Conservation (phyloP, 345 rosid species). For the Zanthoxylum bungeanum region DNA sequence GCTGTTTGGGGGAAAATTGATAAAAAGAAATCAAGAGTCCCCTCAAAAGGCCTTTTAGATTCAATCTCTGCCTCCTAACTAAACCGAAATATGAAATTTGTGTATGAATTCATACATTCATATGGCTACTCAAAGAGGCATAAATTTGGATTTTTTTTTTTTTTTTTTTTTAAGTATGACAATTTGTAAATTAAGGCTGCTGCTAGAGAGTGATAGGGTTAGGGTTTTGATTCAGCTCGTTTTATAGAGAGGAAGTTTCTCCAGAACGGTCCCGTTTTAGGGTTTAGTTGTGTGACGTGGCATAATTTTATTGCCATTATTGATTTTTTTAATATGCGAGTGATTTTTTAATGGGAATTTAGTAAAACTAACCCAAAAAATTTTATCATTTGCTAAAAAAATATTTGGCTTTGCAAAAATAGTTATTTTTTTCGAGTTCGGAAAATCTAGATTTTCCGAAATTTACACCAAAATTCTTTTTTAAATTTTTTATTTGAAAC, state of each 20-base stretch:
- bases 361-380: too few relatives aligned
- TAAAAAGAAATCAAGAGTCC: constrained; percentile 6
- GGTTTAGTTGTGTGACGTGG: background rate
- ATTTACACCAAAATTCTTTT: too few relatives aligned
- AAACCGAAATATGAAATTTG: constrained; percentile 22
- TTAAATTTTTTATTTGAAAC: too few relatives aligned
- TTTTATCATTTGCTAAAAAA: too few relatives aligned
- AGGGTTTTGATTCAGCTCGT: background rate
- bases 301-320: background rate
- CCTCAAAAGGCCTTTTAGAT: constrained; percentile 25
- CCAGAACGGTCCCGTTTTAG: background rate
- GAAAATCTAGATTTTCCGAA: too few relatives aligned
- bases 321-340: too few relatives aligned
- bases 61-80: constrained; percentile 35
- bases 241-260: background rate
- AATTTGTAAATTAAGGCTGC: too few relatives aligned
- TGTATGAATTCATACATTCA: constrained; percentile 17
- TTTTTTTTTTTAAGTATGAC: too few relatives aligned
- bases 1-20: constrained; percentile 28
- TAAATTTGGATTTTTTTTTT: background rate
- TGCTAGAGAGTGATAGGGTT: background rate
- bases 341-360: too few relatives aligned
- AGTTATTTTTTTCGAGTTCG: too few relatives aligned
- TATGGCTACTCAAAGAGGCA: constrained; percentile 48
- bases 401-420: too few relatives aligned